Percentiles rank a stretch among this genome's conserved stretches.
Conservation (phyloP, 2,329 filamentous ascomycete species). For the Nemania bipapillata region DNA sequence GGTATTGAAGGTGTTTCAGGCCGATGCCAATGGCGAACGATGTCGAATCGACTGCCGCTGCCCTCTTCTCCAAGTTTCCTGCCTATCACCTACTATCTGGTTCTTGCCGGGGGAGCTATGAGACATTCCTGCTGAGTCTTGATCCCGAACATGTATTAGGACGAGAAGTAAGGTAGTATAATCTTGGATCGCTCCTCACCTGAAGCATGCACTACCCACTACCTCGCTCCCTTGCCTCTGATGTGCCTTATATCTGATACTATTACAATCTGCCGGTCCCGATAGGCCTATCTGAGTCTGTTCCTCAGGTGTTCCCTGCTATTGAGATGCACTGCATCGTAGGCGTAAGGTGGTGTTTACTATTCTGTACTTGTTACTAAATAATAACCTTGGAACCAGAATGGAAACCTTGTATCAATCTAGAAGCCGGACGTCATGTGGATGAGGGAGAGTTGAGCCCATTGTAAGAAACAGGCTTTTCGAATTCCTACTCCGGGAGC, state of each 20-base stretch:
- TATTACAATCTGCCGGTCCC: neutral
- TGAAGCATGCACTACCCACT: conserved; percentile 21
- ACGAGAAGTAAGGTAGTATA: conserved; percentile 1
- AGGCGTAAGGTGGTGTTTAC: neutral
- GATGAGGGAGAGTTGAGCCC: neutral
- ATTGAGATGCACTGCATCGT: conserved; percentile 11
- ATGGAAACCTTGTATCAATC: neutral
- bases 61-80: conserved; percentile 1
- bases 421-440: neutral
- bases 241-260: neutral
- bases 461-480: conserved; percentile 1
- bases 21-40: conserved; percentile 3
- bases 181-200: conserved; percentile 12
- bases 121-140: conserved; percentile 3
- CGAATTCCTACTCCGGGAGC: neutral
- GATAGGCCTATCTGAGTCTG: neutral
- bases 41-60: conserved; percentile 29
- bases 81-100: neutral
- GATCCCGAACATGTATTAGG: neutral
- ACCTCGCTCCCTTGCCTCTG: neutral
- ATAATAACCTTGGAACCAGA: neutral
- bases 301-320: neutral
- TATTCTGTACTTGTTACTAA: conserved; percentile 4
- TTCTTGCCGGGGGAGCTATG: neutral
- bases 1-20: conserved; percentile 33